Percentiles rank a stretch among this genome's conserved stretches.
These are phyloP conservation scores for Rhodomyrtus tomentosa DNA, from an alignment of 345 rosid genomes.

Conservation along the genomic window DNA sequence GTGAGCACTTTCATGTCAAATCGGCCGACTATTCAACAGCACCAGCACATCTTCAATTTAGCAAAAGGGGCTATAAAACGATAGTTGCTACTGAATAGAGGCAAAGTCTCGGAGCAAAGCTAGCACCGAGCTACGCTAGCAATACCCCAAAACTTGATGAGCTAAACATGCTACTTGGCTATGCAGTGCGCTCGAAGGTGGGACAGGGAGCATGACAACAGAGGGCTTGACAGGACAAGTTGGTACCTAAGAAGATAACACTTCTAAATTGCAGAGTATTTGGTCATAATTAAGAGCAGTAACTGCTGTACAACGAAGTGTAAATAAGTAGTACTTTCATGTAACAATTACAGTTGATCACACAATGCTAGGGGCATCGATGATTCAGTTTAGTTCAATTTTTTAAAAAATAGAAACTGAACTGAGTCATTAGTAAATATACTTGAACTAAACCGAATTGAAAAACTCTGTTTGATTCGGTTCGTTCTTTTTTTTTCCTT, in stretches of 20 bases:
- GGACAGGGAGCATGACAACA: not conserved
- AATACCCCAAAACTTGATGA: not conserved
- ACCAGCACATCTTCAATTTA: not conserved
- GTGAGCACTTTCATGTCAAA: not conserved
- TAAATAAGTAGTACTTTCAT: not conserved
- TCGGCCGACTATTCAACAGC: not conserved
- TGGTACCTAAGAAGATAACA: not conserved
- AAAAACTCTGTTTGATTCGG: no score
- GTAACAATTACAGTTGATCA: not conserved
- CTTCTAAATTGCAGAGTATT: not conserved
- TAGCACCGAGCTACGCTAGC: not conserved
- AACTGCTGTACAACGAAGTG: not conserved
- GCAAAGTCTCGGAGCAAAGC: not conserved
- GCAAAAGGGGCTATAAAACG: not conserved
- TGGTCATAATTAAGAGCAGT: not conserved
- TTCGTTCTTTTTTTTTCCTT: no score
- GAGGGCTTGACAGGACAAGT: not conserved
- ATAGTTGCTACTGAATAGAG: no score
- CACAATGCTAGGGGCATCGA: no score
- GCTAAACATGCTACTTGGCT: not conserved
- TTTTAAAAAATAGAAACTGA: no score
- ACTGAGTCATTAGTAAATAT: no score
- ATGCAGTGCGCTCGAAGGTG: not conserved
- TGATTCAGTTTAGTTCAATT: no score
- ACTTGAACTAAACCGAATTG: no score